These are phyloP conservation scores for Pythium chondricola DNA, from an alignment of 352 stramenopile genomes.

Conservation along the genomic window DNA sequence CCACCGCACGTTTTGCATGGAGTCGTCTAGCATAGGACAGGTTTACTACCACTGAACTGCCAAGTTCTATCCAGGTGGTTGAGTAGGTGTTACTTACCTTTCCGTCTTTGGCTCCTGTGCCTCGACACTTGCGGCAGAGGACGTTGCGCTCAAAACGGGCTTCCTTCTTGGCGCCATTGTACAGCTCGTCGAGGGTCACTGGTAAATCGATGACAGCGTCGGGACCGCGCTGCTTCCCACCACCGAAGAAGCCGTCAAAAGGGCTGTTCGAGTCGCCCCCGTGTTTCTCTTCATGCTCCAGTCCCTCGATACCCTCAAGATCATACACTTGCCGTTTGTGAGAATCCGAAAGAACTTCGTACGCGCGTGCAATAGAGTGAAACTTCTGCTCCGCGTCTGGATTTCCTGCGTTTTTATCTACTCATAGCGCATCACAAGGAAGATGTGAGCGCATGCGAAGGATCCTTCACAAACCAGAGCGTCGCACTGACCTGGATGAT, in stretches of 20 bases:
- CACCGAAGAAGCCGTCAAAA: constrained; percentile 79
- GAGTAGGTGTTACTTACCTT: constrained; percentile 26
- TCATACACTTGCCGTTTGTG: constrained; percentile 91
- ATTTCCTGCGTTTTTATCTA: constrained; percentile 84
- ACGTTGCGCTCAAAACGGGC: constrained; percentile 66
- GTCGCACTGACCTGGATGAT: constrained; percentile 88
- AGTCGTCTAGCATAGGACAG: constrained; percentile 31
- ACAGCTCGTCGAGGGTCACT: constrained; percentile 82
- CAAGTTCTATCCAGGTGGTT: neutral
- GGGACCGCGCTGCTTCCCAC: constrained; percentile 60
- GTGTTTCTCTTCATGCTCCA: constrained; percentile 68
- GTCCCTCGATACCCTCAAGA: constrained; percentile 86
- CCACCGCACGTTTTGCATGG: constrained; percentile 71
- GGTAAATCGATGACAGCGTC: constrained; percentile 69
- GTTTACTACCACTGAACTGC: neutral
- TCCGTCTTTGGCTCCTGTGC: constrained; percentile 75
- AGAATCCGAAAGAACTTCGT: constrained; percentile 88
- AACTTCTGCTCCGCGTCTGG: constrained; percentile 82
- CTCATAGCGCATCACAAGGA: neutral
- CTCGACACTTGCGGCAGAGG: constrained; percentile 81
- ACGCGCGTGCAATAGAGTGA: constrained; percentile 86
- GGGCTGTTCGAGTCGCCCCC: constrained; percentile 42
- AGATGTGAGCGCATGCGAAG: neutral
- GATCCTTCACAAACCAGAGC: too few relatives aligned
- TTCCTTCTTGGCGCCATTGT: constrained; percentile 76